These are phyloP conservation scores for Apiotrichum sp. DNA, from an alignment of 1,284 basidiomycete species.

Conservation along the genomic window DNA sequence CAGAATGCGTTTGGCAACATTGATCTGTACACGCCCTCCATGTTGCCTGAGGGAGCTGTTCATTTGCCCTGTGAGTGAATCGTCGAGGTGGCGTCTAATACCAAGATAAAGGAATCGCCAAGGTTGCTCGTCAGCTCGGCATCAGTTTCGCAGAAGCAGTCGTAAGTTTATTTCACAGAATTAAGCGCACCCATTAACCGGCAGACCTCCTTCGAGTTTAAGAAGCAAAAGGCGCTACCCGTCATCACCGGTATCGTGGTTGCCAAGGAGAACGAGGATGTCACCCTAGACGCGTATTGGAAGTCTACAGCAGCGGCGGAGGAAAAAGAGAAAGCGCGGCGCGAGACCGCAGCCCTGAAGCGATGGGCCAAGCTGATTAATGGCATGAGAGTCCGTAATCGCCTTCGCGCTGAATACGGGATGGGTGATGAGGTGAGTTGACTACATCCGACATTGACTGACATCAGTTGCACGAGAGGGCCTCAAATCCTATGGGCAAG, in stretches of 20 bases:
- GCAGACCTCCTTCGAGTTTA: constrained; percentile 77
- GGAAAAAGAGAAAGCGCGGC: constrained; percentile 68
- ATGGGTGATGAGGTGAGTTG: constrained; percentile 38
- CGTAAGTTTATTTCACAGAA: constrained; percentile 42
- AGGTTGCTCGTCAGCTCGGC: constrained; percentile 78
- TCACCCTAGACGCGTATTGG: constrained; percentile 80
- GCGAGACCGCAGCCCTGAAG: constrained; percentile 74
- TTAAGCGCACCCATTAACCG: constrained; percentile 7
- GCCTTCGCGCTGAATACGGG: constrained; percentile 76
- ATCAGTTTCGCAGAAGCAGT: constrained; percentile 89
- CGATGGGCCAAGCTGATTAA: constrained; percentile 84
- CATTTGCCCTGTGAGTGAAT: constrained; percentile 74
- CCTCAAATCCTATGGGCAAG: constrained; percentile 33
- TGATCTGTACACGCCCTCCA: constrained; percentile 88
- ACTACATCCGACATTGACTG: neutral
- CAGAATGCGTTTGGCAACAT: constrained; percentile 97
- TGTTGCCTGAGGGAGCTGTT: constrained; percentile 82
- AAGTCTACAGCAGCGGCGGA: constrained; percentile 70
- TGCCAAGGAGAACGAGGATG: constrained; percentile 68
- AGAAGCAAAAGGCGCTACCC: constrained; percentile 78
- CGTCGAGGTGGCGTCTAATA: neutral
- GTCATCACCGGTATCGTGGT: constrained; percentile 81
- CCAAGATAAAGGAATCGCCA: constrained; percentile 76
- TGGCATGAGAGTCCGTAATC: constrained; percentile 74
- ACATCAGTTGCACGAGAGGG: constrained; percentile 26